Conservation (phyloP, 1,284 basidiomycete species). For the Ustilago xerochloae region DNA sequence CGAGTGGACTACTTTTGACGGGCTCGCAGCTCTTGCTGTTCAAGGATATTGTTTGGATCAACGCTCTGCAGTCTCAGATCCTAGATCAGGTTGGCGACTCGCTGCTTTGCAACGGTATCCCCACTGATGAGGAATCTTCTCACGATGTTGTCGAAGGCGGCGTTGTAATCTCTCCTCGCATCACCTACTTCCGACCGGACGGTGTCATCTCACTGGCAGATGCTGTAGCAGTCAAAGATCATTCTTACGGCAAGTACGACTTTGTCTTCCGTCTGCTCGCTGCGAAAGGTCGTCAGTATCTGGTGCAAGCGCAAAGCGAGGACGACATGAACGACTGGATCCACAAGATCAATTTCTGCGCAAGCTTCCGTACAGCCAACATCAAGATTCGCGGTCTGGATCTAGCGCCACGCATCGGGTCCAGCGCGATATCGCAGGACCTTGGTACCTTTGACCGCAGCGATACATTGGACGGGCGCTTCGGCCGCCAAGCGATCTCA, state of each 20-base stretch:
- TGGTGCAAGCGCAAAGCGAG: slow-evolving; percentile 81
- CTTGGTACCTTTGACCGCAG: slow-evolving; percentile 59
- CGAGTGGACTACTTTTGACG: slow-evolving; percentile 86
- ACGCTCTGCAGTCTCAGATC: slow-evolving; percentile 73
- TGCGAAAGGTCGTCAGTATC: slow-evolving; percentile 75
- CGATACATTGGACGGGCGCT: slow-evolving; percentile 39
- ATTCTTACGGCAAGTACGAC: slow-evolving; percentile 72
- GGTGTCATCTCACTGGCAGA: slow-evolving; percentile 79
- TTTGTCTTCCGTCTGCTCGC: slow-evolving; percentile 83
- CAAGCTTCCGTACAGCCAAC: slow-evolving; percentile 87
- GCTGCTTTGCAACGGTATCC: slow-evolving; percentile 45
- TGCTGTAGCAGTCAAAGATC: slow-evolving; percentile 59
- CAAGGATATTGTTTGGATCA: slow-evolving; percentile 81
- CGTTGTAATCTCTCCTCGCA: slow-evolving; percentile 72
- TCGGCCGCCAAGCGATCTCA: slow-evolving; percentile 9
- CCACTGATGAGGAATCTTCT: slow-evolving; percentile 5
- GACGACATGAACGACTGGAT: slow-evolving; percentile 91
- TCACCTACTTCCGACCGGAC: slow-evolving; percentile 82
- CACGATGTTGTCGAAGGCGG: slow-evolving; percentile 40
- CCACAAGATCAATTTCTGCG: slow-evolving; percentile 90
- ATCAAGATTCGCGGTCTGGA: slow-evolving; percentile 79
- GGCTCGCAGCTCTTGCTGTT: slow-evolving; percentile 91
- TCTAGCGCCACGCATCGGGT: slow-evolving; percentile 32
- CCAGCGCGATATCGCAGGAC: slow-evolving; percentile 8
- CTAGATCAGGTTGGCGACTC: slow-evolving; percentile 62